Conservation (phyloP, 2,329 filamentous ascomycete genomes). For the Capronia epimyces region DNA sequence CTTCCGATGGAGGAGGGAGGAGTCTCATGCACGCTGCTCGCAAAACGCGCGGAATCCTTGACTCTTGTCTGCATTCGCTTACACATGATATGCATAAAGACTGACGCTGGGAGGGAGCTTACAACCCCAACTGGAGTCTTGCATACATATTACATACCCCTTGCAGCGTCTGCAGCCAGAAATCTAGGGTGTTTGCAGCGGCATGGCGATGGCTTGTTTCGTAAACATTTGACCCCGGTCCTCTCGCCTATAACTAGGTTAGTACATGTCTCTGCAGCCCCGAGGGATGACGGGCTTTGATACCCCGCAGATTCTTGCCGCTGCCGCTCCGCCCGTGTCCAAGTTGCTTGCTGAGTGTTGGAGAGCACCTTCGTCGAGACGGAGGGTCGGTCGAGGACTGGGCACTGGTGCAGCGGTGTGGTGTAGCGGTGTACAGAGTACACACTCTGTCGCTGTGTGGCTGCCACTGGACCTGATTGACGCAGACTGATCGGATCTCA, state of each 20-base stretch:
- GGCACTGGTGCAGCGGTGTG: too few species aligned
- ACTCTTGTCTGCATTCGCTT: not conserved
- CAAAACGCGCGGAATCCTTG: not conserved
- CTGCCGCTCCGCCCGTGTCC: too few species aligned
- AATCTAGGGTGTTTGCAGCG: not conserved
- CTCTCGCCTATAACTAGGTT: not conserved
- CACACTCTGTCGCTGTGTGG: too few species aligned
- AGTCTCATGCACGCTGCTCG: too few species aligned
- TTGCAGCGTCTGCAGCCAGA: not conserved
- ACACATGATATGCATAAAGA: not conserved
- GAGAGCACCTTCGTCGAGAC: too few species aligned
- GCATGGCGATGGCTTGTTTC: not conserved
- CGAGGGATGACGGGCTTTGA: too few species aligned
- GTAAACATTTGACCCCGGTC: not conserved
- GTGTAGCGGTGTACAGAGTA: too few species aligned
- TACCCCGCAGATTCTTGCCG: not conserved
- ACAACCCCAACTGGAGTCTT: not conserved
- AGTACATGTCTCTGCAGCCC: not conserved
- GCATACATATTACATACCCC: not conserved
- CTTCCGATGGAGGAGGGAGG: too few species aligned
- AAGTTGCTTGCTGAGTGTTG: too few species aligned
- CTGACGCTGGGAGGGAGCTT: not conserved
- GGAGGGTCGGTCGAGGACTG: too few species aligned
- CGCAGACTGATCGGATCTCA: slow-evolving; percentile 7
- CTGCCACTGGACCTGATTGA: not conserved